Percentiles rank a stretch among this genome's conserved stretches.
Evolutionary conservation across 208 protist species (phyloP).

Genomic region (Wallacemonas sp.): DNA sequence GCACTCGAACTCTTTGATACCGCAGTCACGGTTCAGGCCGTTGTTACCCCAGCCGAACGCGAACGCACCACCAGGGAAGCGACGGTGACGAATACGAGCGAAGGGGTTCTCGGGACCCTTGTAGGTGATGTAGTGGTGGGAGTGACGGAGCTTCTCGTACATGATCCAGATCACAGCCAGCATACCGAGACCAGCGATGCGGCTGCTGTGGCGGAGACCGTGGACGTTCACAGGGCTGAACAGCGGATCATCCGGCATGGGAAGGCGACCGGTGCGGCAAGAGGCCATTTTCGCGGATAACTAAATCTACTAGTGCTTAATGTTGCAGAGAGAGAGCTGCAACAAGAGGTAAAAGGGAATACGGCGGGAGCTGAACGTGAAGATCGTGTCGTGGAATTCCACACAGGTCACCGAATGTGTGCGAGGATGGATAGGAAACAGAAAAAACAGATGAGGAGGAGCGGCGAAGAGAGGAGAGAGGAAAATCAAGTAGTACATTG

Average conservation of each 20-base stretch:
- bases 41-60: slow-evolving; percentile 91
- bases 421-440: too few relatives aligned
- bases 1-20: slow-evolving; percentile 86
- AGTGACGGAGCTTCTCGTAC: slow-evolving; percentile 80
- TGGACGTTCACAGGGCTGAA: slow-evolving; percentile 51
- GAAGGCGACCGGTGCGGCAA: slow-evolving; percentile 76
- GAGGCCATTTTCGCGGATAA: slow-evolving; percentile 44
- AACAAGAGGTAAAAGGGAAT: background rate
- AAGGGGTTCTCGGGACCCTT: slow-evolving; percentile 85
- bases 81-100: slow-evolving; percentile 75
- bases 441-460: too few relatives aligned
- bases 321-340: background rate
- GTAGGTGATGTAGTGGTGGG: slow-evolving; percentile 80
- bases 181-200: slow-evolving; percentile 58
- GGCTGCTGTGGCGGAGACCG: slow-evolving; percentile 63
- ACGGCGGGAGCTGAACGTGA: too few relatives aligned
- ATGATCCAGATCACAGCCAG: slow-evolving; percentile 76
- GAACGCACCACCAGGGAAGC: slow-evolving; percentile 76
- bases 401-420: too few relatives aligned
- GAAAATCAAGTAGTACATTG: too few relatives aligned
- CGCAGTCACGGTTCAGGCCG: slow-evolving; percentile 88
- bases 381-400: too few relatives aligned
- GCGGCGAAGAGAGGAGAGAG: too few relatives aligned
- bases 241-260: slow-evolving; percentile 83
- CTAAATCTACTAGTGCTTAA: background rate